These are phyloP conservation scores for Umbellularia californica DNA, from an alignment of 164 flowering plant species.

Conservation along the genomic window DNA sequence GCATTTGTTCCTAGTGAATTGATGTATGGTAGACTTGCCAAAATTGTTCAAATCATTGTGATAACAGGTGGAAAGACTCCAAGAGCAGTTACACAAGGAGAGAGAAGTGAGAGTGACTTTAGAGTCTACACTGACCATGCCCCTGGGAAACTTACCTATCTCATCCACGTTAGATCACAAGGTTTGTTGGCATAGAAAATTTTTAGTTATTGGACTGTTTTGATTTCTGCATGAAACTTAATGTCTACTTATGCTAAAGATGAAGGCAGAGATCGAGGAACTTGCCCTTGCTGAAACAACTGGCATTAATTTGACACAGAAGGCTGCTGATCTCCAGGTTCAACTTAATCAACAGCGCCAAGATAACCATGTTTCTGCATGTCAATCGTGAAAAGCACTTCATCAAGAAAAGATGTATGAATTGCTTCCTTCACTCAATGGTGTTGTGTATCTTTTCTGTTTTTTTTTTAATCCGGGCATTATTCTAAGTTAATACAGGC, in stretches of 20 bases:
- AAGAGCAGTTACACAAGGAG: slow-evolving; percentile 72
- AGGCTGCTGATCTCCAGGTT: slow-evolving; percentile 53
- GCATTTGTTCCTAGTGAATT: too few relatives aligned
- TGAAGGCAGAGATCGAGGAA: slow-evolving; percentile 63
- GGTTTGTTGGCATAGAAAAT: slow-evolving; percentile 35
- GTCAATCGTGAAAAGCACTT: slow-evolving; percentile 25
- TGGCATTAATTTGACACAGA: slow-evolving; percentile 53
- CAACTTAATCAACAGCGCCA: slow-evolving; percentile 54
- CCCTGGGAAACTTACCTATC: slow-evolving; percentile 19
- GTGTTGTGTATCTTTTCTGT: background rate
- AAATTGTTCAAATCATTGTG: too few relatives aligned
- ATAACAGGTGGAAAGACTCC: slow-evolving; percentile 60
- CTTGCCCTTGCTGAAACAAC: slow-evolving; percentile 56
- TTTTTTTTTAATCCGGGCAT: background rate
- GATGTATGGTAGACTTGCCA: too few relatives aligned
- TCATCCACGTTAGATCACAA: slow-evolving; percentile 48
- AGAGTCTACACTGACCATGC: slow-evolving; percentile 52
- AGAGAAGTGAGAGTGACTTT: slow-evolving; percentile 49
- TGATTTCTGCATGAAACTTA: background rate
- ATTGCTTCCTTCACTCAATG: background rate
- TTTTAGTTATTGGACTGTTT: slow-evolving; percentile 6
- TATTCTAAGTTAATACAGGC: background rate
- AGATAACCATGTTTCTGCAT: slow-evolving; percentile 19
- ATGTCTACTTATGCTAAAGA: slow-evolving; percentile 36
- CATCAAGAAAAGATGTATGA: slow-evolving; percentile 37